Base-by-base conservation (phyloP, 2,329 filamentous ascomycete genomes). In the Keithomyces neogunnii region DNA sequence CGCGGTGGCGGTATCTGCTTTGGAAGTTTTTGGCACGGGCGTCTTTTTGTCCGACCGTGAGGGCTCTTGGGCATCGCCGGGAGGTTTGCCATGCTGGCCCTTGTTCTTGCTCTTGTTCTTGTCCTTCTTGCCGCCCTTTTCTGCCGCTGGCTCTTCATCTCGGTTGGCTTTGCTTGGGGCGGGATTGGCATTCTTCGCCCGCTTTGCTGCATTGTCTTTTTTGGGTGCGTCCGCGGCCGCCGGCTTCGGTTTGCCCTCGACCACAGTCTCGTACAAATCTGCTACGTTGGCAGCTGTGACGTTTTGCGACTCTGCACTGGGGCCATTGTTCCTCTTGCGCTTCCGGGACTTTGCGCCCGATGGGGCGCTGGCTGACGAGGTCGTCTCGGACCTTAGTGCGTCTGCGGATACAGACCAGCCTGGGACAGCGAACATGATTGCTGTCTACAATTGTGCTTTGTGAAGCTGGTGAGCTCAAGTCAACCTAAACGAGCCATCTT, bases 391-490 rank as follows among this genome's bases (percentile, higher is more conserved):
- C 69, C 89, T 89, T 56, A 95, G 80, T 49, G 73, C 73, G 58
- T 83, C 80, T 55, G 85, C 78, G 51, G 88, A 82, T 36, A 96
- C 77, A 39, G 89, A 89, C 91, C 92, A 96, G 59, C 93, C 93
- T 62, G 88, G 88, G 32, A 97, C 91, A 8, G 90, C 85, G 68
- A 97, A 97, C 92, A 97, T 92, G 51, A 45, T 57, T 49, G 49
- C 40, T 44, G 42, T 30, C 36, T 33, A 6, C 28, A 11, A 29
- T 7, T n/a, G 10, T 48, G 26, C 4, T 10, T 30, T 44, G 9
- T 9, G 40, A 44, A 44, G 11, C 11, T 44, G 28, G 5, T 9
- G 26, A 44, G 19, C 19, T 19, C 19, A 19, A 19, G 19, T 19
- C 19, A 19, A 19, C 19, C 13, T 9, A 8, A 19, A 7, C 26